Evolutionary conservation across 805 yeast genomes (phyloP), one percentile per base, ranked within the genome.

Genomic region (Komagataella mondaviorum): DNA sequence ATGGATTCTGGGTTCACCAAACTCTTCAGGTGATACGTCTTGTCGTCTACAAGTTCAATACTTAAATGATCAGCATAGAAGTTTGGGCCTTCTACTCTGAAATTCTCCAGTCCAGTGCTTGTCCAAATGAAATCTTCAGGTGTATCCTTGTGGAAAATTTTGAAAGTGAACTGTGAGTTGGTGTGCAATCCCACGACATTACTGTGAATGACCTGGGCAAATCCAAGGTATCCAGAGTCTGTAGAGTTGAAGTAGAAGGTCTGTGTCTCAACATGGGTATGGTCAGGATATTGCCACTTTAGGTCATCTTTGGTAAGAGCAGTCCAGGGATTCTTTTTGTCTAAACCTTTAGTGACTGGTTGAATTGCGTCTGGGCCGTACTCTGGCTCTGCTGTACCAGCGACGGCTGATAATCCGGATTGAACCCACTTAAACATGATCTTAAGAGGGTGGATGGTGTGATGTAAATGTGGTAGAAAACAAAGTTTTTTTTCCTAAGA

Each of bases 371-470:
- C 96, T 45, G 84, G 77, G 51, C 99, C 99, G 61, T 93, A 93
- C 63, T 85, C 96, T 23, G 99, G 99, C 67, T 93, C 99, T 2
- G 96, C 96, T 10, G 95, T 80, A 51, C 99, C 99, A 5, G 97
- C 91, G 48, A 89, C 93, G 5, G 95, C 93, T n/a, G 97, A 87
- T n/a, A 63, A 51, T 65, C 70, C 82, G 55, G 88, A 83, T 71
- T 85, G 90, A 54, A 85, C 85, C 89, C 89, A 85, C 77, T 57
- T 59, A 51, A 59, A 57, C 62, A 59, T 59, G 22, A 22, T 51
- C 14, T 18, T 46, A 46, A 46, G 22, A 18, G 23, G 14, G 6
- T 47, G 20, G 20, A 47, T 16, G 18, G 22, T 22, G 14, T n/a
- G 17, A 18, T 45, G 16, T 23, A 23, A 18, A 12, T 48, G 49